A percentile compares a stretch with the other conserved stretches of the same genome.
These are phyloP conservation scores for Juglanconis oblonga DNA, from an alignment of 2,329 filamentous ascomycete species.

Conservation along the genomic window DNA sequence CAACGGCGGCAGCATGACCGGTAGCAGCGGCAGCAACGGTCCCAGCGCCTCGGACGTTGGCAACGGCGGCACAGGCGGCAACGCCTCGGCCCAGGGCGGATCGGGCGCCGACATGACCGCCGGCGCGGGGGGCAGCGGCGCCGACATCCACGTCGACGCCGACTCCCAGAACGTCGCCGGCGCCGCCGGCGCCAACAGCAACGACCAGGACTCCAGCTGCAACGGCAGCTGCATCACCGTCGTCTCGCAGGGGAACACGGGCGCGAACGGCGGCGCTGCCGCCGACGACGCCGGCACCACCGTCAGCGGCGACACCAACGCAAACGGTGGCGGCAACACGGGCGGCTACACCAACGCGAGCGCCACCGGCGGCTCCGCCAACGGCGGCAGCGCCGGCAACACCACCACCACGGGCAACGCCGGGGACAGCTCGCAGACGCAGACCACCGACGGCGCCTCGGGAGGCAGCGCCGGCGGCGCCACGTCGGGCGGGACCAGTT, in stretches of 20 bases:
- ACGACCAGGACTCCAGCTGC: neutral
- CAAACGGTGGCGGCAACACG: neutral
- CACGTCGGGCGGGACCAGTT: neutral
- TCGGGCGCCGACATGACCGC: neutral
- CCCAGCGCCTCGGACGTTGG: neutral
- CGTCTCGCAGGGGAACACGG: neutral
- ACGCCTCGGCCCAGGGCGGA: neutral
- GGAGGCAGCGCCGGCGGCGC: too few species aligned
- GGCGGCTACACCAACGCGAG: neutral
- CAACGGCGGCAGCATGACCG: neutral
- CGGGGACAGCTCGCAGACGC: neutral
- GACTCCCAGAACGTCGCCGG: neutral
- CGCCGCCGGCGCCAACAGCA: neutral
- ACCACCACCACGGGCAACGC: neutral
- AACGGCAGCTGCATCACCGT: neutral
- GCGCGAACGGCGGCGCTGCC: neutral
- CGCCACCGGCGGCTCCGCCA: neutral
- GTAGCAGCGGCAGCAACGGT: neutral
- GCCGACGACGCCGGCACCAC: neutral
- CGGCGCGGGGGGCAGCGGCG: neutral
- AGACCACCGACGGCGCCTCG: neutral
- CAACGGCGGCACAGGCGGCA: neutral
- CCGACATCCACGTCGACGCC: neutral
- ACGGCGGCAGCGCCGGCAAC: neutral
- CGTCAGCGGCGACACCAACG: neutral